A percentile compares a stretch with the other conserved stretches of the same genome.
phyloP scores from a whole-genome alignment of 495 filamentous ascomycete species.

The Penicillium parvum region DNA sequence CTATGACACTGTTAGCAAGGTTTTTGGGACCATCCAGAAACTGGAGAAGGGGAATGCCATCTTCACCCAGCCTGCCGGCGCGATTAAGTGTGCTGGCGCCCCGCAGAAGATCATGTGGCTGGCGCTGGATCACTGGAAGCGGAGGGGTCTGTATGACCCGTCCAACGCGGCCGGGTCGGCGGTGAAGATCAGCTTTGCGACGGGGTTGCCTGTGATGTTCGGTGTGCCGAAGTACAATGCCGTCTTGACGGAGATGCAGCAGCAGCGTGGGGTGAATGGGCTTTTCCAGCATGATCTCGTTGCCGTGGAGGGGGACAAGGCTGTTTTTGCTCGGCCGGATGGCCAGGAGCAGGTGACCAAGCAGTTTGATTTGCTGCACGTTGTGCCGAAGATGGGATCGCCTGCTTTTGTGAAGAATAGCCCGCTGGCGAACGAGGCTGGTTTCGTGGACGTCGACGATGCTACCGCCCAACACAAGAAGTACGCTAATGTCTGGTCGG shows the following conservation, averaged over 20 bases:
- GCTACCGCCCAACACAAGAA: conserved; percentile 57
- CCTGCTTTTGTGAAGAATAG: conserved; percentile 56
- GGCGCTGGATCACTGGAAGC: conserved; percentile 61
- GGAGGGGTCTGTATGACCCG: conserved; percentile 53
- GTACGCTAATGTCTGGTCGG: conserved; percentile 64
- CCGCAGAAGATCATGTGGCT: conserved; percentile 73
- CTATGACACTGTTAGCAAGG: conserved; percentile 57
- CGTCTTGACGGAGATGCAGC: conserved; percentile 55
- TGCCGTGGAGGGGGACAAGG: conserved; percentile 54
- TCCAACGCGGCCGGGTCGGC: conserved; percentile 36
- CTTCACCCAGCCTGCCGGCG: conserved; percentile 64
- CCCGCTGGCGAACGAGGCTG: conserved; percentile 53
- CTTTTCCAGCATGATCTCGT: conserved; percentile 64
- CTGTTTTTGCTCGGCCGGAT: conserved; percentile 46
- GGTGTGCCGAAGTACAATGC: conserved; percentile 66
- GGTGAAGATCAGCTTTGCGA: conserved; percentile 61
- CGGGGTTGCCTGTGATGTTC: conserved; percentile 60
- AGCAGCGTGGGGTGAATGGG: conserved; percentile 60
- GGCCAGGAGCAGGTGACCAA: conserved; percentile 43
- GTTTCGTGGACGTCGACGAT: conserved; percentile 62
- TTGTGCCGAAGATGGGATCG: conserved; percentile 58
- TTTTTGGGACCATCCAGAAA: conserved; percentile 50
- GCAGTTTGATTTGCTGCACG: conserved; percentile 58
- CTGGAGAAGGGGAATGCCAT: conserved; percentile 56
- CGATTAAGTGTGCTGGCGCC: conserved; percentile 66